These are phyloP conservation scores for Lactuca sativa DNA, from an alignment of 129 eudicot species.

Conservation along the genomic window DNA sequence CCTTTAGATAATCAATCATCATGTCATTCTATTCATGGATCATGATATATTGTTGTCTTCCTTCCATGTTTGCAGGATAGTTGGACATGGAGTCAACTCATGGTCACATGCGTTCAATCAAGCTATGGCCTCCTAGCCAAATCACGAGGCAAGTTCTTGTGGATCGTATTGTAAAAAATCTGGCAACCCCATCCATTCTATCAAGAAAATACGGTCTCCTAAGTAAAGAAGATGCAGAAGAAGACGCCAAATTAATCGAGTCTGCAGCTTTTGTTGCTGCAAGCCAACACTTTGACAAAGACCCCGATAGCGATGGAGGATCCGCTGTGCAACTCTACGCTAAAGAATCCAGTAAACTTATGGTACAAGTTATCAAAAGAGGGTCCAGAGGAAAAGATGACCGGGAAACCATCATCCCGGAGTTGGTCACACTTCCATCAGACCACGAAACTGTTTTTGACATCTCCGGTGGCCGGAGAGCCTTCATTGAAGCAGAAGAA, in stretches of 20 bases:
- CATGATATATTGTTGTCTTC: not conserved
- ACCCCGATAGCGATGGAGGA: constrained; percentile 79
- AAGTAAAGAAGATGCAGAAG: constrained; percentile 58
- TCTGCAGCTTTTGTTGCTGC: constrained; percentile 55
- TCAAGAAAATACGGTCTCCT: constrained; percentile 71
- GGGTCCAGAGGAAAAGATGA: constrained; percentile 37
- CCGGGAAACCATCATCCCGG: constrained; percentile 21
- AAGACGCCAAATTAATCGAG: constrained; percentile 71
- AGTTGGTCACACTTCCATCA: constrained; percentile 20
- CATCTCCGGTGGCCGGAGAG: constrained; percentile 71
- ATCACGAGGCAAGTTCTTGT: constrained; percentile 66
- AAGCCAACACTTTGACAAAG: constrained; percentile 55
- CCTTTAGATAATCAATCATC: not conserved
- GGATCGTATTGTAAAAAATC: constrained; percentile 66
- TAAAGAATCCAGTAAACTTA: constrained; percentile 72
- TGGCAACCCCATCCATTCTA: constrained; percentile 63
- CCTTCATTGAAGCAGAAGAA: constrained; percentile 79
- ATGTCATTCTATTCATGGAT: not conserved
- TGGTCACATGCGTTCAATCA: constrained; percentile 40
- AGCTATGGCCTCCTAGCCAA: constrained; percentile 93
- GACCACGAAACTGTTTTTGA: constrained; percentile 47
- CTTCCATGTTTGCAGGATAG: constrained; percentile 16
- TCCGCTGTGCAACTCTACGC: constrained; percentile 84
- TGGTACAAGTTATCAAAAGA: constrained; percentile 63
- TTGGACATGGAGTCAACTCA: constrained; percentile 24